Base-by-base conservation (phyloP, 441 rosid species). In the Euphorbia celastroides region DNA sequence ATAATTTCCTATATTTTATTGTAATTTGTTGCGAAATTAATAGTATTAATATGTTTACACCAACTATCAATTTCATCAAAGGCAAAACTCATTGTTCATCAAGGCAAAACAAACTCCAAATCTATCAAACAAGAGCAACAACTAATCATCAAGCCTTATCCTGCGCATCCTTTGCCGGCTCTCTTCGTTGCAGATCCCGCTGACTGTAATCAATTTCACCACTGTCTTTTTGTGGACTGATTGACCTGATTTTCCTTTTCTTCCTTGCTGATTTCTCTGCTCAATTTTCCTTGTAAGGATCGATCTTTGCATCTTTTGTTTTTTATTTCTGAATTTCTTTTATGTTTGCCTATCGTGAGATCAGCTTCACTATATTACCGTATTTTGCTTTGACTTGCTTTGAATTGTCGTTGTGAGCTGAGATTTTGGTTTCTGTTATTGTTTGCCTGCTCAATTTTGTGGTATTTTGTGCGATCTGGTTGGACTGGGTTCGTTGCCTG, bases 101-200 rank as follows among this genome's bases (percentile, higher is more conserved):
- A 13, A 59, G 71, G 58, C 64, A 67, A 67, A 44, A 58, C 23
- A 62, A 62, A 70, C 38, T 34, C 60, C 66, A 34, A 17, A 46
- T 38, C 36, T 19, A 13, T 5, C 57, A 23, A 6, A 34, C n/a
- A 23, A 7, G 6, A 30, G 26, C 23, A 20, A n/a, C 17, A 32
- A 7, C 51, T 59, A 20, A 34, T 70, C 75, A 38, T 61, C 75
- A 38, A 62, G 67, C 50, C 77, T 75, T 75, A 72, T 68, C 74
- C 74, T 72, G 73, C 83, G 80, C 81, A 69, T 66, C 69, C 50
- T 28, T 69, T 54, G 73, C 74, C 75, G 79, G 75, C 74, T 60
- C 36, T 72, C 36, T 20, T 12, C 57, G 62, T 57, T 48, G 22
- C 58, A 54, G 75, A 64, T 46, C 60, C 60, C 28, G 16, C 63